Evolutionary conservation across 129 eudicot species (phyloP), one percentile per base, ranked within the genome.

Genomic region (Pittosporum tobira): DNA sequence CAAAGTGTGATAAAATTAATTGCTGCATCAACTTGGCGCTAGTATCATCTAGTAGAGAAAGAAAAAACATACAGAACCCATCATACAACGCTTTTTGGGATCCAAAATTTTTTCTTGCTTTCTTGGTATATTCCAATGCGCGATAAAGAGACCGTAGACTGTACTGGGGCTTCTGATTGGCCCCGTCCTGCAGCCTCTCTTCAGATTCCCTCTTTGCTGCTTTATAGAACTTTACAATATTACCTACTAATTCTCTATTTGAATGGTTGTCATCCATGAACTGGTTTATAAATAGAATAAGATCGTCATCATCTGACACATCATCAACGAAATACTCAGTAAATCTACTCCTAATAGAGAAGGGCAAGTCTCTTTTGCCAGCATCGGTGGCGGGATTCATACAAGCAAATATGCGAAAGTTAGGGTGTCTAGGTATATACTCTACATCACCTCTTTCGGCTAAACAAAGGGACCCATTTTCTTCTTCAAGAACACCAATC

Each of bases 321-420:
- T 87, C 99, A 75, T 93, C 96, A 52, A 93, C 88, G 61, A 74
- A 93, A 71, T 76, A 83, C 67, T 93, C 99, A 4, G 96, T 93
- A 69, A 93, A 93, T 55, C 90, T 79, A 70, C 84, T 66, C 70
- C 94, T 77, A 52, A 93, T 65, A 6, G 91, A 59, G 31, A 61
- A 70, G 5, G 96, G 94, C 54, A 93, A 77, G 64, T 93, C 94
- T 60, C 99, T 75, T 74, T 87, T 93, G 48, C 99, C 99, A 62
- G 99, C 94, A 93, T 93, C 99, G 57, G 90, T 93, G 43, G 99
- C 99, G 9, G 99, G 99, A 78, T 93, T 93, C 99, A 93, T 93
- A 71, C 99, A 93, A 27, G 86, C 96, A 75, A 93, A 93, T 60
- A 93, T 62, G 21, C 99, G 91, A 55, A 93, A 93, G 40, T 77